Evolutionary conservation across 345 rosid species (phyloP).

Genomic region (Streptanthus diversifolius): DNA sequence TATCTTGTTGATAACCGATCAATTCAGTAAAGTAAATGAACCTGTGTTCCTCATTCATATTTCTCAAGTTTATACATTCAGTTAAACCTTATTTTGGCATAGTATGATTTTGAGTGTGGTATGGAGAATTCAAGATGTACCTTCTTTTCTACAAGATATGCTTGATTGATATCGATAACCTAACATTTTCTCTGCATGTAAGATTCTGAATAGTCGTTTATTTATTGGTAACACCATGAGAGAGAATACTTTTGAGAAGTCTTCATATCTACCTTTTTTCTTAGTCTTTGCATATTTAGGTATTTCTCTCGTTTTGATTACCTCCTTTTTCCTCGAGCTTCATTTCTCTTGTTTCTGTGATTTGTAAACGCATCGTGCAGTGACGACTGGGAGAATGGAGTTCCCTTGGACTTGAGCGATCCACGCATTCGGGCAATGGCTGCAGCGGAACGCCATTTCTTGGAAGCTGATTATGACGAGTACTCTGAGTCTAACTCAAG

Average conservation of each 20-base stretch:
- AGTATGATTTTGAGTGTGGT: neutral
- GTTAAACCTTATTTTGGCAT: neutral
- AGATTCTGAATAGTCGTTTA: neutral
- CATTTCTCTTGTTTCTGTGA: slow-evolving; percentile 6
- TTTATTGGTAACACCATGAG: neutral
- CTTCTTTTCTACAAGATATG: neutral
- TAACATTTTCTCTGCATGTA: neutral
- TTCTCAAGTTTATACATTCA: neutral
- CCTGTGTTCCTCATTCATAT: neutral
- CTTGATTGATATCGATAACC: slow-evolving; percentile 1
- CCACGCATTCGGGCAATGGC: slow-evolving; percentile 89
- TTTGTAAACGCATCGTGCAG: slow-evolving; percentile 34
- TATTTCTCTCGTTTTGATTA: no score
- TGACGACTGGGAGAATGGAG: slow-evolving; percentile 78
- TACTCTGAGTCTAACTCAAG: slow-evolving; percentile 82
- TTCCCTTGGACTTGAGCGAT: slow-evolving; percentile 71
- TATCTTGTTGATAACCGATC: neutral
- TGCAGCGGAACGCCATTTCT: slow-evolving; percentile 83
- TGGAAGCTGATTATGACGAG: slow-evolving; percentile 89
- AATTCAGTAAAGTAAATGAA: neutral
- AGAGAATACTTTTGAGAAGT: neutral
- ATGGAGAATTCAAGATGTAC: neutral
- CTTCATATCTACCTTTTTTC: no score
- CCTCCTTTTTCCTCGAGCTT: neutral
- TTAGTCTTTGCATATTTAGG: no score